Conservation (phyloP, 2,329 filamentous ascomycete species). For the Whalleya microplaca region DNA sequence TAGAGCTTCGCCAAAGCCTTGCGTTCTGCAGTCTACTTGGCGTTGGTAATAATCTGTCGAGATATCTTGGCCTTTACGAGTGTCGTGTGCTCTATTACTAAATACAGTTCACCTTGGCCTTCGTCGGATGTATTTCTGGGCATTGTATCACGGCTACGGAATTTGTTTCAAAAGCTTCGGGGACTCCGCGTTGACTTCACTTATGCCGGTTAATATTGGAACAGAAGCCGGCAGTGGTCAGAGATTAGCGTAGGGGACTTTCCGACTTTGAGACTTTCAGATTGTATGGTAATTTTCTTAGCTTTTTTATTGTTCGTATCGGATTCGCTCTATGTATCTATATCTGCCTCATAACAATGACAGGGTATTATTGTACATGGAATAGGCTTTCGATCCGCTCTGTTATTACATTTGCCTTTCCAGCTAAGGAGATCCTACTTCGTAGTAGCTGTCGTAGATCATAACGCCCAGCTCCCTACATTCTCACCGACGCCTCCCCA, state of each 20-base stretch:
- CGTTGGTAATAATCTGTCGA: neutral
- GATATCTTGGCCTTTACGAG: neutral
- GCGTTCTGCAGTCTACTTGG: neutral
- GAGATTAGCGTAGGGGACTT: no score
- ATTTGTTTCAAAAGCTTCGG: neutral
- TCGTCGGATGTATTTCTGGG: neutral
- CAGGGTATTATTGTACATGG: neutral
- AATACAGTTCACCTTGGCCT: neutral
- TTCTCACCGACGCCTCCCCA: neutral
- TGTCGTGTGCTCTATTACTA: neutral
- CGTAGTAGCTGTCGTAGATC: neutral
- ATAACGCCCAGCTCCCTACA: neutral
- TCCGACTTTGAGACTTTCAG: neutral
- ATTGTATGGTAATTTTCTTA: neutral
- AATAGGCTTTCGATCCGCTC: constrained; percentile 6
- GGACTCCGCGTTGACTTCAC: neutral
- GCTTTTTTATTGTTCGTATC: neutral
- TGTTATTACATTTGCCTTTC: constrained; percentile 7
- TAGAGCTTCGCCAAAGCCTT: neutral
- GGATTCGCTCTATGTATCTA: neutral
- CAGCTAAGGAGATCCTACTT: neutral
- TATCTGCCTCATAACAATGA: neutral
- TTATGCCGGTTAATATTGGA: neutral
- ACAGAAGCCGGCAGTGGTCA: neutral
- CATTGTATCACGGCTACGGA: neutral